Percentiles rank a stretch among this genome's conserved stretches.
Evolutionary conservation across 2,329 filamentous ascomycete species (phyloP).

Genomic region (Arthroderma uncinatum): DNA sequence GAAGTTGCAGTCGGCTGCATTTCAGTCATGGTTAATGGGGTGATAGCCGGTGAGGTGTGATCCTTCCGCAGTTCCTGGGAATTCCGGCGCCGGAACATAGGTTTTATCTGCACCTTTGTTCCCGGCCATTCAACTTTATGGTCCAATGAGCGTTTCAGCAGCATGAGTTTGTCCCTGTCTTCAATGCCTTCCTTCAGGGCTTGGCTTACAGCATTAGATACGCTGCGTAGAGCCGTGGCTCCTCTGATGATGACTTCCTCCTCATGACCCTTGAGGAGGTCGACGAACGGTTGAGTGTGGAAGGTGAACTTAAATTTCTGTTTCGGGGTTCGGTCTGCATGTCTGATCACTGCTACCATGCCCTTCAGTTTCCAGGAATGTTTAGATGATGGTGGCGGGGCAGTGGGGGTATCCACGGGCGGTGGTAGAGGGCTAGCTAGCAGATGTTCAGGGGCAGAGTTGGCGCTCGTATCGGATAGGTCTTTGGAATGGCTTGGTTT

Average conservation of each 20-base stretch:
- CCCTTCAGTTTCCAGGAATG: constrained; percentile 98
- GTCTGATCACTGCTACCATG: constrained; percentile 89
- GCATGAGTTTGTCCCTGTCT: constrained; percentile 73
- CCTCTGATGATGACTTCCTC: constrained; percentile 93
- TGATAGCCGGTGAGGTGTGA: constrained; percentile 13
- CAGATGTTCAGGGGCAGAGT: background rate
- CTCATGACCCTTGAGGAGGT: constrained; percentile 85
- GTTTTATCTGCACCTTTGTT: constrained; percentile 98
- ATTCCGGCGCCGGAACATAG: constrained; percentile 90
- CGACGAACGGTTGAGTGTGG: constrained; percentile 90
- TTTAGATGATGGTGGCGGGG: constrained; percentile 59
- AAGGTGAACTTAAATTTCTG: constrained; percentile 99
- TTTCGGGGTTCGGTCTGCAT: constrained; percentile 94
- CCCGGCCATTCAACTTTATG: constrained; percentile 92
- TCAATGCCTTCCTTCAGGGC: constrained; percentile 71
- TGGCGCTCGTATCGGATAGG: background rate
- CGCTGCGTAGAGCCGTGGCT: constrained; percentile 76
- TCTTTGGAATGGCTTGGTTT: background rate
- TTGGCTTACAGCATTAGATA: constrained; percentile 73
- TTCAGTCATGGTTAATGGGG: constrained; percentile 4
- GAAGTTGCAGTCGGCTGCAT: constrained; percentile 12
- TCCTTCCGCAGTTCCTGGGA: constrained; percentile 44
- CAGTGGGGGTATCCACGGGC: constrained; percentile 24
- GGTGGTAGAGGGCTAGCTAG: background rate
- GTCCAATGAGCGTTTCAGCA: constrained; percentile 72